phyloP scores from a whole-genome alignment of 805 yeast species.

The Candida verbasci region DNA sequence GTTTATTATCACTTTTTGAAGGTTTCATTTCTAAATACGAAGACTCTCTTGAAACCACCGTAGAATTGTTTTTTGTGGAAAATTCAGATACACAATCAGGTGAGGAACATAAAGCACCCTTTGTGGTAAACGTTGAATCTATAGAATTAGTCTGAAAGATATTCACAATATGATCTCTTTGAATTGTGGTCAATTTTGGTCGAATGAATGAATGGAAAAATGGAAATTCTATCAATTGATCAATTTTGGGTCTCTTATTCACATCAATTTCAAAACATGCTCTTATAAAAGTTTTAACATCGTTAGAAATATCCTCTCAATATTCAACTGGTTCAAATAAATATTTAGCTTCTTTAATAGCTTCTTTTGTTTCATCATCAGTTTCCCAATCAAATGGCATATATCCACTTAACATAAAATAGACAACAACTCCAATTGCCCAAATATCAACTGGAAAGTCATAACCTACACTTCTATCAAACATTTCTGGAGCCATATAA shows the following conservation, averaged over 20 bases:
- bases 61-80: conserved; percentile 15
- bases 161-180: not conserved
- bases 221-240: not conserved
- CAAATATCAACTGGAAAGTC: conserved; percentile 63
- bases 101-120: conserved; percentile 23
- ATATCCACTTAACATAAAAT: conserved; percentile 68
- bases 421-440: conserved; percentile 72
- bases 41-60: not conserved
- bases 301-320: conserved; percentile 46
- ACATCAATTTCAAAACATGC: conserved; percentile 49
- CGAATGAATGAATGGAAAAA: not conserved
- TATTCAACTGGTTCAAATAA: conserved; percentile 58
- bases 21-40: conserved; percentile 2
- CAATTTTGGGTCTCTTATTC: conserved; percentile 24
- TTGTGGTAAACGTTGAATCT: conserved; percentile 5
- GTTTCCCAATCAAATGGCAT: conserved; percentile 76
- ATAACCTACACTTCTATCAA: conserved; percentile 50
- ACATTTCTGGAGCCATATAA: conserved; percentile 69
- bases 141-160: too few relatives aligned
- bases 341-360: conserved; percentile 56
- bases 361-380: conserved; percentile 61
- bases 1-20: not conserved
- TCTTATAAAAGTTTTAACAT: conserved; percentile 57
- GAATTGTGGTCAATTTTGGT: not conserved
- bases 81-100: conserved; percentile 25